Base-by-base conservation (phyloP, 208 protist species). In the Phytomonas sp. region DNA sequence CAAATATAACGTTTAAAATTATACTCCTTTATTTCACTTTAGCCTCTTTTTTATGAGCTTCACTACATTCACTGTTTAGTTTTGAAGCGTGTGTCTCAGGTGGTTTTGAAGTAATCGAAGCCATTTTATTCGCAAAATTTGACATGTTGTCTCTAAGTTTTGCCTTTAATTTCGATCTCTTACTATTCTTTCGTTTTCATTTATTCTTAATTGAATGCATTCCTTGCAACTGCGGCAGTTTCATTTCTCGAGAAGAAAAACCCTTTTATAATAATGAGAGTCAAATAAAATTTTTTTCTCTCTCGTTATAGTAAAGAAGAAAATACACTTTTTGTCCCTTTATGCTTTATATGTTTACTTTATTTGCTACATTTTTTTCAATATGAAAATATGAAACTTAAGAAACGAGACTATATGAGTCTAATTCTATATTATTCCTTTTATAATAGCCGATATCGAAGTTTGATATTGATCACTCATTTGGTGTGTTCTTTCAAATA, bases 321-420 rank as follows among this genome's bases (percentile, higher is more conserved):
- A 75, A 56, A n/a, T 30, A 53, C 15, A 29, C 5, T 40, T 51
- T 23, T 66, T 70, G 23, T 67, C 26, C 61, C 13, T 66, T 28
- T 76, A 29, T 69, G 11, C 13, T 61, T 75, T 71, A 72, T 70
- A 36, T 70, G 31, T 0, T 46, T 74, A 56, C 43, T 77, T 67
- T 71, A 65, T 60, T 29, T 37, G 40, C 17, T 33, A 61, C 23
- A n/a, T 46, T 46, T 66, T 36, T 31, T 40, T 71, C 53, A 62
- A 11, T 56, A 71, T 66, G 67, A 63, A 34, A 69, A 8, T 61
- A 63, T 68, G 3, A n/a, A 43, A 68, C 62, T 23, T 46, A 68
- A 2, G 29, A 62, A 68, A 32, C 62, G 65, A 29, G 17, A 26
- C 20, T 26, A 26, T 56, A 56, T 56, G 46, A 56, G 20, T 26